phyloP scores from a whole-genome alignment of 768 basidiomycete species.

The Favolaschia claudopus region DNA sequence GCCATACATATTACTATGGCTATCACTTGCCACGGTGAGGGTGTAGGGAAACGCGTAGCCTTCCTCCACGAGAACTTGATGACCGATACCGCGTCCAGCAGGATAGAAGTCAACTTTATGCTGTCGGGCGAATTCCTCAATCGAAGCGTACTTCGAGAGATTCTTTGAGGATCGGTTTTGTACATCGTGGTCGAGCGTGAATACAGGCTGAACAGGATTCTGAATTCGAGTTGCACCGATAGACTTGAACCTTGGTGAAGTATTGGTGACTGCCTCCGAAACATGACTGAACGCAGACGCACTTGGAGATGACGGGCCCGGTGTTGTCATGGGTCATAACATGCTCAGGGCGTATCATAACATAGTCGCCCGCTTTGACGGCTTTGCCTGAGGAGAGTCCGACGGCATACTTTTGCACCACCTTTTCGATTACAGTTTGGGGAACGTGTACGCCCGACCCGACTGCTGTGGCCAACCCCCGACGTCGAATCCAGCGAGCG shows the following conservation, averaged over 20 bases:
- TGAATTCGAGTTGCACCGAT: constrained; percentile 89
- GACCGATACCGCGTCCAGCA: constrained; percentile 96
- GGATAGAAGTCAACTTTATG: constrained; percentile 95
- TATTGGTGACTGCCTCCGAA: neutral
- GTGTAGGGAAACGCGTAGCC: constrained; percentile 97
- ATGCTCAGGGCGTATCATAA: constrained; percentile 98
- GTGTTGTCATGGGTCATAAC: constrained; percentile 99
- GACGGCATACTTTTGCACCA: constrained; percentile 97
- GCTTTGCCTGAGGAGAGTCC: constrained; percentile 79
- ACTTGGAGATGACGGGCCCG: constrained; percentile 98
- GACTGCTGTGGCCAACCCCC: constrained; percentile 38
- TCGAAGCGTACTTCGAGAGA: constrained; percentile 88
- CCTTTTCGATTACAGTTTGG: constrained; percentile 96
- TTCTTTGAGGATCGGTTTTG: constrained; percentile 95
- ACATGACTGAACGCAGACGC: constrained; percentile 37
- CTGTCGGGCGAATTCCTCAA: constrained; percentile 87
- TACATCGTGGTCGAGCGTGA: constrained; percentile 98
- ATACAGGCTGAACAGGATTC: constrained; percentile 86
- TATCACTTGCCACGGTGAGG: constrained; percentile 95
- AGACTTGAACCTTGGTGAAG: constrained; percentile 79
- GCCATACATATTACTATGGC: constrained; percentile 99
- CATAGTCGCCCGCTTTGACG: constrained; percentile 97
- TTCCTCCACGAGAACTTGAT: constrained; percentile 97
- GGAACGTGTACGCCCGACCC: constrained; percentile 47
- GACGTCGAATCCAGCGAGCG: constrained; percentile 17